Conservation (phyloP, 768 basidiomycete species). For the Megacollybia marginata region DNA sequence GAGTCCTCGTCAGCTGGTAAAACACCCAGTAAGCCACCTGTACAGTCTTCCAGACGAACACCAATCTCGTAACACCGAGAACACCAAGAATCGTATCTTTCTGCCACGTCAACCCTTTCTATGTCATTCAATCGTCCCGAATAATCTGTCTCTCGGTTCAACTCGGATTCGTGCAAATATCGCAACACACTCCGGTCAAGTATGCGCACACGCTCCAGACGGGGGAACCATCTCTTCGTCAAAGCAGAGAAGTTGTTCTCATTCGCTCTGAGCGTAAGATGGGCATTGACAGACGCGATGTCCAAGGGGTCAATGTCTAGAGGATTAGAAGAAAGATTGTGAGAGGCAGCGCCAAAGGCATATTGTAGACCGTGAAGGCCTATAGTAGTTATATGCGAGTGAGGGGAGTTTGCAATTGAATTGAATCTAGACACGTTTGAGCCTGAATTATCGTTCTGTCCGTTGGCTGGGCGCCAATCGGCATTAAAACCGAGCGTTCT, state of each 20-base stretch:
- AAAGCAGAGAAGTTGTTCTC: conserved; percentile 59
- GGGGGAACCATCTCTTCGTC: conserved; percentile 49
- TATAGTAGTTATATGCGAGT: conserved; percentile 48
- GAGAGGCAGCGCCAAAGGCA: conserved; percentile 61
- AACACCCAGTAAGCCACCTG: conserved; percentile 53
- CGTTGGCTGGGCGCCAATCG: conserved; percentile 52
- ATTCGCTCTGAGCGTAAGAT: conserved; percentile 47
- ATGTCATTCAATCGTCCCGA: conserved; percentile 26
- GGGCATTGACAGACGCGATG: conserved; percentile 24
- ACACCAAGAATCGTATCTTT: conserved; percentile 71
- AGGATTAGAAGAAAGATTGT: conserved; percentile 27
- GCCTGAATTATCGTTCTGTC: background rate
- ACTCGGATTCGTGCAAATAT: conserved; percentile 46
- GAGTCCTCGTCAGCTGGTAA: conserved; percentile 30
- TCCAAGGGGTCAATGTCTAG: too few relatives aligned
- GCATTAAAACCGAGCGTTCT: conserved; percentile 64
- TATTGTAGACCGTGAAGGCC: conserved; percentile 64
- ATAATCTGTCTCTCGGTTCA: too few relatives aligned
- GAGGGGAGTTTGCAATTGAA: conserved; percentile 31
- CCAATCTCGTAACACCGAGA: conserved; percentile 38
- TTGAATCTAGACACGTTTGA: conserved; percentile 13
- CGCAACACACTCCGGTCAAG: conserved; percentile 47
- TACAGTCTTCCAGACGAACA: conserved; percentile 69
- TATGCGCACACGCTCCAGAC: conserved; percentile 49
- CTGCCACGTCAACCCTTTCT: conserved; percentile 24